phyloP scores from a whole-genome alignment of 2,329 filamentous ascomycete species.

The Colletotrichum agaves region DNA sequence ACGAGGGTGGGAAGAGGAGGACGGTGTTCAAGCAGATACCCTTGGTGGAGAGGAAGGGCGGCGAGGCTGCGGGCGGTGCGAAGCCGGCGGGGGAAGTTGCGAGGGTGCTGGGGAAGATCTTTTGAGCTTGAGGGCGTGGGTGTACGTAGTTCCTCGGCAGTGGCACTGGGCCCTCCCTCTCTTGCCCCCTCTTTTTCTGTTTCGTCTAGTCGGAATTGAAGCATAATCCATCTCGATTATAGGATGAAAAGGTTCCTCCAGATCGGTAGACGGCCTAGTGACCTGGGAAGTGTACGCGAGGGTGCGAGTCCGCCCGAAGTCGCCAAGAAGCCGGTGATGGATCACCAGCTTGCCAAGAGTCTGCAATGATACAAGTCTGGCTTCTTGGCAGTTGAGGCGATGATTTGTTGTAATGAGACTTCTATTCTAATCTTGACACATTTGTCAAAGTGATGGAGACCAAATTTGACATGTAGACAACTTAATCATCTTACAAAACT shows the following conservation, averaged over 20 bases:
- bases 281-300: neutral
- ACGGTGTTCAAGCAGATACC: slow-evolving; percentile 75
- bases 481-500: too few species aligned
- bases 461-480: too few species aligned
- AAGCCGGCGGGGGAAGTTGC: slow-evolving; percentile 67
- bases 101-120: slow-evolving; percentile 73
- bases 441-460: neutral
- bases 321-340: slow-evolving; percentile 1
- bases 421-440: slow-evolving; percentile 10
- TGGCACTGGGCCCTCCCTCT: neutral
- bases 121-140: slow-evolving; percentile 49
- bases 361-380: neutral
- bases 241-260: slow-evolving; percentile 27
- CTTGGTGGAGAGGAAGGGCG: slow-evolving; percentile 62
- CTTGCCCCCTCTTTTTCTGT: neutral
- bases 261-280: neutral
- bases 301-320: neutral
- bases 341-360: neutral
- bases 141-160: neutral
- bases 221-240: slow-evolving; percentile 13
- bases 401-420: neutral
- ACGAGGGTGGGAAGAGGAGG: slow-evolving; percentile 45
- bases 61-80: slow-evolving; percentile 55
- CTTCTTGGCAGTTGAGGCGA: slow-evolving; percentile 21
- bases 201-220: slow-evolving; percentile 1